Evolutionary conservation across 116 monocot species (phyloP).

Genomic region (Iris pallida): DNA sequence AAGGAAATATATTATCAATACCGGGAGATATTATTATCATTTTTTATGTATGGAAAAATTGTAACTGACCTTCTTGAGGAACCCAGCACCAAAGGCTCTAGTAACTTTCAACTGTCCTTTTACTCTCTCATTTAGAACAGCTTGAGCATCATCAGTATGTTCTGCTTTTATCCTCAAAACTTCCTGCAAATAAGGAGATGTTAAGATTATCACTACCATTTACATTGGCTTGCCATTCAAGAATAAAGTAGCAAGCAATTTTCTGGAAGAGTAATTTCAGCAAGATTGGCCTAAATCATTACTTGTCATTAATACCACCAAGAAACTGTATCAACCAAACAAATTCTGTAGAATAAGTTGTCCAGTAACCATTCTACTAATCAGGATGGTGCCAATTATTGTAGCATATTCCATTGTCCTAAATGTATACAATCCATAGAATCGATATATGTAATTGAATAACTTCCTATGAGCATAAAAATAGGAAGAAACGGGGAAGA

Average conservation of each 20-base stretch:
- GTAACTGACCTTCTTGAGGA: conserved; percentile 78
- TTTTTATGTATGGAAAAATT: background rate
- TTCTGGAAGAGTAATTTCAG: background rate
- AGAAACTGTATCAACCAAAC: background rate
- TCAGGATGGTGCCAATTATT: background rate
- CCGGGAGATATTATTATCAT: too few relatives aligned
- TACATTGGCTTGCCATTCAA: background rate
- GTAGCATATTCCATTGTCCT: background rate
- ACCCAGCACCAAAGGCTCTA: conserved; percentile 96
- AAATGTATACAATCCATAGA: background rate
- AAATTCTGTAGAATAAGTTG: background rate
- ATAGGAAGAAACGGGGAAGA: too few relatives aligned
- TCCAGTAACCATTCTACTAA: background rate
- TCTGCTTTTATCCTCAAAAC: conserved; percentile 77
- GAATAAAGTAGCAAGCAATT: background rate
- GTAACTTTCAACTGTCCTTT: conserved; percentile 96
- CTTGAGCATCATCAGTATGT: conserved; percentile 73
- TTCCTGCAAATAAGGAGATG: conserved; percentile 45
- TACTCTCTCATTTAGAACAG: conserved; percentile 87
- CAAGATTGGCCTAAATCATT: background rate
- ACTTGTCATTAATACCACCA: background rate
- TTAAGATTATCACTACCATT: background rate
- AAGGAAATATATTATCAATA: too few relatives aligned
- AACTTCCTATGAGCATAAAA: too few relatives aligned
- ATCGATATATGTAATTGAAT: background rate